Evolutionary conservation across 257 asterid species (phyloP), one percentile per base, ranked within the genome.

Genomic region (Petunia secreta): DNA sequence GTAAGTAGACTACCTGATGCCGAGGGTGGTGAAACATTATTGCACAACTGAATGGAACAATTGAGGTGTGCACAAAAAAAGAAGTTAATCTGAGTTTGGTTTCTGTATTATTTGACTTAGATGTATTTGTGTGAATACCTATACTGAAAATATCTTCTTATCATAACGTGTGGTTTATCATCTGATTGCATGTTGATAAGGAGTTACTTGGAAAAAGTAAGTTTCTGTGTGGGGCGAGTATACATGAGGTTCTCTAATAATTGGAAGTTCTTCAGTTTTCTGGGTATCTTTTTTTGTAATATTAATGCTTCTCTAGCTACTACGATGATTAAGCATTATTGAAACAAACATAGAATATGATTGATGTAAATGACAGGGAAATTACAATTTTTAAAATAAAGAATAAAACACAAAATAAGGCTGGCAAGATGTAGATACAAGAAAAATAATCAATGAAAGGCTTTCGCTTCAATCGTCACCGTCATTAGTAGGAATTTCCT

Each of bases 291-390:
- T 34, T 10, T 36, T 71, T 34, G 11, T 52, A 73, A 44, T 48
- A 65, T 50, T 50, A 34, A 48, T 50, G 62, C 11, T 50, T 34
- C 46, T 62, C 34, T 14, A 3, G 3, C 62, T 73, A 73, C 77
- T 73, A 50, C 62, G 39, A 73, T 73, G 50, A 73, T 73, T 73
- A 73, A 50, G 59, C 77, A 73, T 40, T 48, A 73, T 50, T 73
- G 59, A 73, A 60, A 73, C 77, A 50, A 50, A 73, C 62, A 73
- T 50, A 50, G 62, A 73, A 34, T 73, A 73, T 73, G 78, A 73
- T 73, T 39, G 74, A 65, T 40, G 52, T 15, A 14, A 14, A 2
- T 65, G 62, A 36, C 44, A 11, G 43, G 46, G 40, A 36, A 50
- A 50, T 36, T 50, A 40, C 78, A 73, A 0, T 73, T 48, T 73